Conservation (phyloP, 2,329 filamentous ascomycete genomes). For the Plenodomus tracheiphilus region DNA sequence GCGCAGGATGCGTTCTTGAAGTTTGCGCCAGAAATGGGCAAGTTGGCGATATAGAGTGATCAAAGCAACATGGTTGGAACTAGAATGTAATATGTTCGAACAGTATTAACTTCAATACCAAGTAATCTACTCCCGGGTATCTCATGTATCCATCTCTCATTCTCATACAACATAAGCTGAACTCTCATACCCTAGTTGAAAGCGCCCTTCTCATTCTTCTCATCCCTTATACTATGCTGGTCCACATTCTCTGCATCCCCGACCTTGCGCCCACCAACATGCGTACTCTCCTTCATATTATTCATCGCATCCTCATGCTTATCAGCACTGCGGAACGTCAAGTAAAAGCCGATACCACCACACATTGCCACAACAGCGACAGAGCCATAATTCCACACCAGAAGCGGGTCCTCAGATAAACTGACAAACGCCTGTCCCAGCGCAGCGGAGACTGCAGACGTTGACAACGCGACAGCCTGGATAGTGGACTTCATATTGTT, state of each 20-base stretch:
- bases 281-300: conserved; percentile 29
- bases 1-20: conserved; percentile 10
- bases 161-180: too few relatives aligned
- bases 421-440: conserved; percentile 38
- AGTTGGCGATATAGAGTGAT: not conserved
- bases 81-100: too few relatives aligned
- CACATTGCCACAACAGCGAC: conserved; percentile 38
- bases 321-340: conserved; percentile 39
- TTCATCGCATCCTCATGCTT: conserved; percentile 39
- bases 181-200: conserved; percentile 9
- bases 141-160: too few relatives aligned
- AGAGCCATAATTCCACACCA: conserved; percentile 39
- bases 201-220: conserved; percentile 28
- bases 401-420: conserved; percentile 36
- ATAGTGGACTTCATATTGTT: conserved; percentile 60
- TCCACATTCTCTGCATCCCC: conserved; percentile 24
- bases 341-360: conserved; percentile 37
- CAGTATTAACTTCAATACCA: too few relatives aligned
- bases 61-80: too few relatives aligned
- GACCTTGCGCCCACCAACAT: conserved; percentile 19
- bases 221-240: conserved; percentile 15
- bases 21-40: conserved; percentile 3
- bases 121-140: too few relatives aligned
- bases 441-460: conserved; percentile 36
- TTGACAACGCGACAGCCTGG: conserved; percentile 41